A percentile compares a stretch with the other conserved stretches of the same genome.
Conservation (phyloP, 345 rosid genomes). For the Punica granatum region DNA sequence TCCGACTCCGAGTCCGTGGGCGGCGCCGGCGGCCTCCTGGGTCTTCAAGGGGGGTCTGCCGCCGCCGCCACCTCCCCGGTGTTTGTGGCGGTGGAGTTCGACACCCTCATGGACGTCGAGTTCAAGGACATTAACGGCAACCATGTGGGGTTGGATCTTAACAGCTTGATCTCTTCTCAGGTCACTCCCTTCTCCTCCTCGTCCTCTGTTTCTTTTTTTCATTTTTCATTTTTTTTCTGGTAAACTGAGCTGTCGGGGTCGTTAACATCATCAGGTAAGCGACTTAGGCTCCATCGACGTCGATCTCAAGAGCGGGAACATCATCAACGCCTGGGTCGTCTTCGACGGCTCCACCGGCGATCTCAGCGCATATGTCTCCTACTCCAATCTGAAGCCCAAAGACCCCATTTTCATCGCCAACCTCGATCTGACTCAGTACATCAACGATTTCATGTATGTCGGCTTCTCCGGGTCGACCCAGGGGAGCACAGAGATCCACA, state of each 20-base stretch:
- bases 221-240: neutral
- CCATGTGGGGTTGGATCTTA: conserved; percentile 92
- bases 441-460: conserved; percentile 83
- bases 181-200: conserved; percentile 15
- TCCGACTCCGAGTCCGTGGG: conserved; percentile 65
- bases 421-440: conserved; percentile 72
- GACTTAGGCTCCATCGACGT: conserved; percentile 61
- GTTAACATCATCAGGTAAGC: neutral
- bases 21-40: conserved; percentile 66
- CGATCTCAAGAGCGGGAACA: conserved; percentile 88
- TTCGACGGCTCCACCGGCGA: conserved; percentile 45
- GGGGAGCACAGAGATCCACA: conserved; percentile 96
- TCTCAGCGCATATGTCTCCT: conserved; percentile 55
- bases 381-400: conserved; percentile 81
- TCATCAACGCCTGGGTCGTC: conserved; percentile 82
- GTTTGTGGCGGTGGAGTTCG: conserved; percentile 91
- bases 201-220: neutral
- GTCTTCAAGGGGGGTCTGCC: conserved; percentile 31
- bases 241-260: neutral
- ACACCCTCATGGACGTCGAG: conserved; percentile 84
- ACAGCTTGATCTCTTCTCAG: conserved; percentile 62
- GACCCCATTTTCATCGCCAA: conserved; percentile 45
- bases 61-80: conserved; percentile 26
- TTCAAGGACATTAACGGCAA: conserved; percentile 86
- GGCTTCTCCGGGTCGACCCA: conserved; percentile 98